These are phyloP conservation scores for Schrenkiella parvula DNA, from an alignment of 345 rosid genomes.

Conservation along the genomic window DNA sequence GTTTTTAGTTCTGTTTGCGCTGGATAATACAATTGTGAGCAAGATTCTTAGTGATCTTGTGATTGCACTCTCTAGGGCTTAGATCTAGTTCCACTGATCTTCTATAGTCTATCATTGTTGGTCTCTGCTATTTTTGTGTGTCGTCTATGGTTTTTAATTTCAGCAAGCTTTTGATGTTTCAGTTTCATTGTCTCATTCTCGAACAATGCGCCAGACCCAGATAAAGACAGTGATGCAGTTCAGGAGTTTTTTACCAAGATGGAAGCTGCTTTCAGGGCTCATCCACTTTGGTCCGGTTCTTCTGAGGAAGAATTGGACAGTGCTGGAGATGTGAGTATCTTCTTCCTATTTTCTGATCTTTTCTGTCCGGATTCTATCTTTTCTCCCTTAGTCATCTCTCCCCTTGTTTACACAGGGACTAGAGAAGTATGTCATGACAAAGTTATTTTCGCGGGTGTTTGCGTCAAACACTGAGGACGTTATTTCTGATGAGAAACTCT, in stretches of 20 bases:
- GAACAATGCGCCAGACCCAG: slow-evolving; percentile 86
- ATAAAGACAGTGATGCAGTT: slow-evolving; percentile 62
- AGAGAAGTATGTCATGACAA: slow-evolving; percentile 98
- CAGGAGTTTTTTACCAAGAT: slow-evolving; percentile 73
- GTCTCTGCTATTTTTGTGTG: neutral
- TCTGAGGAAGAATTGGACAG: slow-evolving; percentile 94
- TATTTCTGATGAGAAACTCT: slow-evolving; percentile 64
- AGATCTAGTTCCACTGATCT: neutral
- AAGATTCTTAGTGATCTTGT: neutral
- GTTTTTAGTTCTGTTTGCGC: neutral
- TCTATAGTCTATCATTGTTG: neutral
- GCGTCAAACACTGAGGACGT: slow-evolving; percentile 87
- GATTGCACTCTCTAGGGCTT: neutral
- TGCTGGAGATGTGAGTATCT: slow-evolving; percentile 77
- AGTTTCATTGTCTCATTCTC: slow-evolving; percentile 88
- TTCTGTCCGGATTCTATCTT: neutral
- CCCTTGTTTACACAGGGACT: slow-evolving; percentile 52
- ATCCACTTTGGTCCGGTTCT: slow-evolving; percentile 95
- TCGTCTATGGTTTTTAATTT: neutral
- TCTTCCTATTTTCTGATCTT: neutral
- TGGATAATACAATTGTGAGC: neutral
- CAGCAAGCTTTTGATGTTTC: slow-evolving; percentile 27
- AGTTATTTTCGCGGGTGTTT: slow-evolving; percentile 80
- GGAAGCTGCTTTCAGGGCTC: slow-evolving; percentile 87
- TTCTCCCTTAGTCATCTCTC: neutral